Base-by-base conservation (phyloP, 139 green algal genomes). In the Micractinium sp. region DNA sequence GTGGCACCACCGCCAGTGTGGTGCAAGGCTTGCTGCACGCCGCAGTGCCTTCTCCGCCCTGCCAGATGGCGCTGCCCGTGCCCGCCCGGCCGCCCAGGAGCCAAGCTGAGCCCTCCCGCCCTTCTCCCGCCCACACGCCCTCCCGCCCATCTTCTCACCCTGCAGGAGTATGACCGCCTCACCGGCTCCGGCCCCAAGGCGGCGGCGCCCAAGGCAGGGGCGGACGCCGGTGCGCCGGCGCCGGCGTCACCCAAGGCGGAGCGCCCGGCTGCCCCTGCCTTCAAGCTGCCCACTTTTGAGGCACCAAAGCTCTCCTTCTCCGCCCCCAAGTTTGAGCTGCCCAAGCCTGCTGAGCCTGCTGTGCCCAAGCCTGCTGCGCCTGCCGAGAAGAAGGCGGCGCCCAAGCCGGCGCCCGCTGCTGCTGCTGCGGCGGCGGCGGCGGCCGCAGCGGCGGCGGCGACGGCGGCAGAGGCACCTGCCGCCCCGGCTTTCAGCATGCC, bases 401-500 rank as follows among this genome's bases (percentile, higher is more conserved):
- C 60, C 60, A 14, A 67, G 60, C 60, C 14, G 60, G 60, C 60
- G 60, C 60, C 60, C 60, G 60, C 60, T 23, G 60, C 60, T 67
- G 60, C 60, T n/a, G 60, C 60, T 22, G 33, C n/a, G 31, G 31
- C 73, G 1, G n/a, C 13, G 3, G 73, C n/a, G 73, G 33, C 38
- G 73, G n/a, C 73, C 7, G 31, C 73, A 33, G 15, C 31, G n/a
- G 73, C n/a, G n/a, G 73, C 73, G 73, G 67, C 67, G 27, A 22
- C n/a, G 67, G 14, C 18, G 67, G 67, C n/a, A 5, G 67, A 35
- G 18, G 67, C 67, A 75, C 27, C n/a, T 3, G 67, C n/a, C 27
- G 67, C 67, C 27, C 81, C 81, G 3, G 66, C 33, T 33, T 76
- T 86, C 81, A 76, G n/a, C 81, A 20, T 86, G 56, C 81, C 81